These are phyloP conservation scores for Saccharum spontaneum DNA, from an alignment of 176 grass and related monocot species.

Conservation along the genomic window DNA sequence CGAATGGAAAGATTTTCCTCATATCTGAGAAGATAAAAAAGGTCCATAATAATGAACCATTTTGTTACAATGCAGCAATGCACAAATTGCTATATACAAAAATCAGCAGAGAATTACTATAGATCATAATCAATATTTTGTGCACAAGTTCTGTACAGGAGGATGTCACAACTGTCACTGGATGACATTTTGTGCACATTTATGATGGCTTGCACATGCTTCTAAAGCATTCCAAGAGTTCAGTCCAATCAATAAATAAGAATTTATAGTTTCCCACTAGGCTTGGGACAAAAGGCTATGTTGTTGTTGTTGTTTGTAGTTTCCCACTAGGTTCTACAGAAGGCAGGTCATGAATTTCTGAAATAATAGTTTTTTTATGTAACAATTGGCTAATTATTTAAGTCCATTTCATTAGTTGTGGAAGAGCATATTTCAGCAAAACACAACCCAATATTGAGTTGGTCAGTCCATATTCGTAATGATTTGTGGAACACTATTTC, in stretches of 20 bases:
- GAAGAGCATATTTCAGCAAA: slow-evolving; percentile 1
- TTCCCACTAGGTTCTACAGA: neutral
- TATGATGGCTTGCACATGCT: neutral
- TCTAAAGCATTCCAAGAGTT: neutral
- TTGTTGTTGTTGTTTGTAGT: too few species aligned
- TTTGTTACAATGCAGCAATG: slow-evolving; percentile 11
- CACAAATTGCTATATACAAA: neutral
- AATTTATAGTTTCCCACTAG: neutral
- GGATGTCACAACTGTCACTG: slow-evolving; percentile 10
- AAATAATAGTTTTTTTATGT: neutral
- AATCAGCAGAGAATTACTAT: slow-evolving; percentile 9
- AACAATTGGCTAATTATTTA: neutral
- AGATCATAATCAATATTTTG: neutral
- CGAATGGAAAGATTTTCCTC: slow-evolving; percentile 96
- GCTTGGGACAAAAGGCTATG: too few species aligned
- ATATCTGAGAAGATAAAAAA: slow-evolving; percentile 67
- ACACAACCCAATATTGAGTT: neutral
- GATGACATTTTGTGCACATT: slow-evolving; percentile 5
- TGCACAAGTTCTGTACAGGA: slow-evolving; percentile 14
- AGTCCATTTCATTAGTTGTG: neutral
- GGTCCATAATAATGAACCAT: neutral
- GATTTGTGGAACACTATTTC: neutral
- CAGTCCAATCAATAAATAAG: slow-evolving; percentile 17
- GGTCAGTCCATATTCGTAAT: neutral
- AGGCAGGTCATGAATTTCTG: neutral